Evolutionary conservation across 2,329 filamentous ascomycete genomes (phyloP).

Genomic region (Colletotrichum simmondsii): DNA sequence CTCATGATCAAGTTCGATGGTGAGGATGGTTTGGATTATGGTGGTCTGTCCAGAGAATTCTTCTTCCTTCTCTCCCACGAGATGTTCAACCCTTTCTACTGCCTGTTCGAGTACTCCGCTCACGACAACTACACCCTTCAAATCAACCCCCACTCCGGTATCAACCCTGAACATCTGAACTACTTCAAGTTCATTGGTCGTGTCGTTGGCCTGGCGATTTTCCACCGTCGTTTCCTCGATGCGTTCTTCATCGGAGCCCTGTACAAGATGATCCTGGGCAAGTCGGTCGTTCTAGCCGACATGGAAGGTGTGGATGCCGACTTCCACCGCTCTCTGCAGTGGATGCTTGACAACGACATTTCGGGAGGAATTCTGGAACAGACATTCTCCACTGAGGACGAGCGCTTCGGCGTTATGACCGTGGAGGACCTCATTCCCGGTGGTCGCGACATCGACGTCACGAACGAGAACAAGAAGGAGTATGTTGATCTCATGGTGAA

Average conservation of each 20-base stretch:
- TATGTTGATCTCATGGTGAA: slow-evolving; percentile 99
- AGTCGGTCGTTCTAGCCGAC: slow-evolving; percentile 89
- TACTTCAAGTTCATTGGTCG: slow-evolving; percentile 99
- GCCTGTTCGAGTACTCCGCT: slow-evolving; percentile 98
- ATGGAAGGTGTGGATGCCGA: slow-evolving; percentile 99
- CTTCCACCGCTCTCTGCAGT: slow-evolving; percentile 95
- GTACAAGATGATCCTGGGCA: slow-evolving; percentile 99
- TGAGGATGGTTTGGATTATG: slow-evolving; percentile 97
- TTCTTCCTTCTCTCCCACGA: slow-evolving; percentile 99
- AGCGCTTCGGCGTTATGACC: slow-evolving; percentile 93
- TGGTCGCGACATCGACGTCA: slow-evolving; percentile 93
- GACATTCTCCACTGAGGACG: slow-evolving; percentile 97
- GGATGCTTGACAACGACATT: slow-evolving; percentile 98
- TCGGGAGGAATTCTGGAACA: slow-evolving; percentile 90
- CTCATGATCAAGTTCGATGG: slow-evolving; percentile 99
- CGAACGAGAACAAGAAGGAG: slow-evolving; percentile 98
- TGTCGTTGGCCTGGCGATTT: slow-evolving; percentile 96
- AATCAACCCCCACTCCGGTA: slow-evolving; percentile 99
- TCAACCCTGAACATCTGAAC: slow-evolving; percentile 98
- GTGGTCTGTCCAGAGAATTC: slow-evolving; percentile 97
- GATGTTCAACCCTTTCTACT: slow-evolving; percentile 99
- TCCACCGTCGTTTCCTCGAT: slow-evolving; percentile 96
- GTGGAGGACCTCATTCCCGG: slow-evolving; percentile 93
- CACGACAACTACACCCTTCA: slow-evolving; percentile 99
- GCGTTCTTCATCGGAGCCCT: slow-evolving; percentile 99